Evolutionary conservation across 2,329 filamentous ascomycete species (phyloP).

Genomic region (Elsinoe perseae): DNA sequence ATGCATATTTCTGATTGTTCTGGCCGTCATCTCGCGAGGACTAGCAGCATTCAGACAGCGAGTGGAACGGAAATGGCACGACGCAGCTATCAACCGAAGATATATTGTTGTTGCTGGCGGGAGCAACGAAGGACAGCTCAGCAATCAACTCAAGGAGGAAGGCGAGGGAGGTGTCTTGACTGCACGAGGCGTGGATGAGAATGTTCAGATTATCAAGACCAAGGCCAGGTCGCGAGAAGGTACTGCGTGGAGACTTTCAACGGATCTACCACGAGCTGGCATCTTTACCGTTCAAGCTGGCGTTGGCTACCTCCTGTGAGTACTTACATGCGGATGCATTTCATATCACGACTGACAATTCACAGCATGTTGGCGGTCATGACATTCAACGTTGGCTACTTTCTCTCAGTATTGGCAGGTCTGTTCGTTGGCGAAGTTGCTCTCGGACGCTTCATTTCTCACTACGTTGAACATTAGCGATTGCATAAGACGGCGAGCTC

Average conservation of each 20-base stretch:
- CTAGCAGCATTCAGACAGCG: slow-evolving; percentile 61
- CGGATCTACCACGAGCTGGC: slow-evolving; percentile 65
- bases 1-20: slow-evolving; percentile 80
- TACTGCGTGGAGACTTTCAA: slow-evolving; percentile 72
- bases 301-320: slow-evolving; percentile 79
- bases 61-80: slow-evolving; percentile 60
- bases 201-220: slow-evolving; percentile 62
- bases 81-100: slow-evolving; percentile 63
- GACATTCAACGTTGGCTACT: slow-evolving; percentile 82
- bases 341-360: slow-evolving; percentile 20
- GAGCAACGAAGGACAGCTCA: slow-evolving; percentile 17
- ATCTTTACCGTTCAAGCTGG: slow-evolving; percentile 66
- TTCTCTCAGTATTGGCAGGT: slow-evolving; percentile 67
- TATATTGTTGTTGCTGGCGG: slow-evolving; percentile 61
- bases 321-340: slow-evolving; percentile 23
- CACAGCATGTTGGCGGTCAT: slow-evolving; percentile 83
- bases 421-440: slow-evolving; percentile 80
- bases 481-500: neutral
- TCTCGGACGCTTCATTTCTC: slow-evolving; percentile 59
- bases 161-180: slow-evolving; percentile 60
- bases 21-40: slow-evolving; percentile 61
- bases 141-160: slow-evolving; percentile 31
- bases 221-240: slow-evolving; percentile 42
- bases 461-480: slow-evolving; percentile 23
- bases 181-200: slow-evolving; percentile 72